A percentile compares a stretch with the other conserved stretches of the same genome.
Conservation (phyloP, 2,329 filamentous ascomycete species). For the Ophiocordyceps camponoti-saundersi region DNA sequence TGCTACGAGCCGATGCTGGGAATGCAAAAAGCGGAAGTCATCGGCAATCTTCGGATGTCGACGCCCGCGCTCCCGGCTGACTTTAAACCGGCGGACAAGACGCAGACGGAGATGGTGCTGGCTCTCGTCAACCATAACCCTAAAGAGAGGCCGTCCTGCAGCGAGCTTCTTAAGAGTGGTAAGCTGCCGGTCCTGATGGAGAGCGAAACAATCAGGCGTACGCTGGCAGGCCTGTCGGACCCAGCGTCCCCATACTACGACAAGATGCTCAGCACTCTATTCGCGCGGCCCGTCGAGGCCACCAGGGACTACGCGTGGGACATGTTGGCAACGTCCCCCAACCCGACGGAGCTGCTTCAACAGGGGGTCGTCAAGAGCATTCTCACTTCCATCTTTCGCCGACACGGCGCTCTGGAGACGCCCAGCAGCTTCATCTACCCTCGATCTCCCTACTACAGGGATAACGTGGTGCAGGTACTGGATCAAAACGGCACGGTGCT, state of each 20-base stretch:
- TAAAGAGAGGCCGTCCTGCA: constrained; percentile 64
- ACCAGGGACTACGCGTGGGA: constrained; percentile 73
- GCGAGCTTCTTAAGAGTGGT: constrained; percentile 68
- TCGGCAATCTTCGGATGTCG: constrained; percentile 52
- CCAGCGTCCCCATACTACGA: constrained; percentile 75
- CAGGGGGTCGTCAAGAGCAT: constrained; percentile 59
- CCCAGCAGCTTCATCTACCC: constrained; percentile 65
- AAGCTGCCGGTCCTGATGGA: constrained; percentile 85
- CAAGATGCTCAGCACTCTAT: constrained; percentile 76
- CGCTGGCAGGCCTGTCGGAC: constrained; percentile 65
- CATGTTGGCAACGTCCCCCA: constrained; percentile 39
- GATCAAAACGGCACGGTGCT: constrained; percentile 74
- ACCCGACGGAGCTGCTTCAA: constrained; percentile 46
- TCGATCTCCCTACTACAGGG: constrained; percentile 57
- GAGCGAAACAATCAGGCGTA: constrained; percentile 74
- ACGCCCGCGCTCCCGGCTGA: constrained; percentile 53
- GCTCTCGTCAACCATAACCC: constrained; percentile 71
- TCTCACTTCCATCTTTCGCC: constrained; percentile 62
- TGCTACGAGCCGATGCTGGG: constrained; percentile 53
- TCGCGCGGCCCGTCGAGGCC: constrained; percentile 57
- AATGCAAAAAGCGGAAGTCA: constrained; percentile 45
- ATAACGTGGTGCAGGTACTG: constrained; percentile 62
- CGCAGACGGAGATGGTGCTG: constrained; percentile 61
- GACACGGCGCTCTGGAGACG: constrained; percentile 76
- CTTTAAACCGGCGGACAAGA: constrained; percentile 53